Conservation (phyloP, 2,329 filamentous ascomycete genomes). For the Penicillium sp. region DNA sequence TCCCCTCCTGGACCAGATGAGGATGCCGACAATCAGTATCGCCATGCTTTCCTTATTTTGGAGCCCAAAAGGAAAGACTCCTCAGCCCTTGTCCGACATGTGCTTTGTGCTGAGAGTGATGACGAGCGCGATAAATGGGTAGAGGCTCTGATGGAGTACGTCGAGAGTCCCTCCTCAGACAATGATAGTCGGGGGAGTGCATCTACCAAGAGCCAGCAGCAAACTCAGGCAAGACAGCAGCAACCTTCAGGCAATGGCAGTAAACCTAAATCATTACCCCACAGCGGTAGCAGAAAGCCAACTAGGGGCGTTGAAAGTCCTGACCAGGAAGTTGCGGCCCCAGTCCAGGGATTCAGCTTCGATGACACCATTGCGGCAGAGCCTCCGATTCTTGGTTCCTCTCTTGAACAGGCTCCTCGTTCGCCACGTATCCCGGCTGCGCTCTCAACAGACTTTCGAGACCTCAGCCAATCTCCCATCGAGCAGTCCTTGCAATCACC, state of each 20-base stretch:
- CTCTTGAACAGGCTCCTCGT: constrained; percentile 33
- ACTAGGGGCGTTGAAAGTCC: constrained; percentile 41
- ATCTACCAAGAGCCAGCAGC: constrained; percentile 21
- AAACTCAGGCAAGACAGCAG: constrained; percentile 18
- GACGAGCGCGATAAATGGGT: constrained; percentile 93
- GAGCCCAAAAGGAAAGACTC: constrained; percentile 98
- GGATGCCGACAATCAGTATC: constrained; percentile 88
- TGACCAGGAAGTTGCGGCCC: constrained; percentile 35
- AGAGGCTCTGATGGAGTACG: constrained; percentile 82
- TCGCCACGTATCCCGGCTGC: constrained; percentile 36
- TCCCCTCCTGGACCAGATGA: constrained; percentile 66
- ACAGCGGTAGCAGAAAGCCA: constrained; percentile 29
- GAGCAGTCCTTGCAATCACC: constrained; percentile 38
- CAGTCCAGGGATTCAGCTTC: constrained; percentile 55
- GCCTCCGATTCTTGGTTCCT: constrained; percentile 54
- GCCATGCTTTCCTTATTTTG: constrained; percentile 90
- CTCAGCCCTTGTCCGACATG: constrained; percentile 82
- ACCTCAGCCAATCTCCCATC: constrained; percentile 22
- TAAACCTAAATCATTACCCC: constrained; percentile 27
- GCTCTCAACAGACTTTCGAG: constrained; percentile 31
- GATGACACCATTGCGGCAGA: constrained; percentile 59
- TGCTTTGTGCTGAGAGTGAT: constrained; percentile 94
- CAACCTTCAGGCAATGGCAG: constrained; percentile 13
- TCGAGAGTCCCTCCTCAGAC: constrained; percentile 56
- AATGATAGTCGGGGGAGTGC: constrained; percentile 27